Evolutionary conservation across 768 basidiomycete species (phyloP), one percentile per base, ranked within the genome.

Genomic region (Coprinellus micaceus): DNA sequence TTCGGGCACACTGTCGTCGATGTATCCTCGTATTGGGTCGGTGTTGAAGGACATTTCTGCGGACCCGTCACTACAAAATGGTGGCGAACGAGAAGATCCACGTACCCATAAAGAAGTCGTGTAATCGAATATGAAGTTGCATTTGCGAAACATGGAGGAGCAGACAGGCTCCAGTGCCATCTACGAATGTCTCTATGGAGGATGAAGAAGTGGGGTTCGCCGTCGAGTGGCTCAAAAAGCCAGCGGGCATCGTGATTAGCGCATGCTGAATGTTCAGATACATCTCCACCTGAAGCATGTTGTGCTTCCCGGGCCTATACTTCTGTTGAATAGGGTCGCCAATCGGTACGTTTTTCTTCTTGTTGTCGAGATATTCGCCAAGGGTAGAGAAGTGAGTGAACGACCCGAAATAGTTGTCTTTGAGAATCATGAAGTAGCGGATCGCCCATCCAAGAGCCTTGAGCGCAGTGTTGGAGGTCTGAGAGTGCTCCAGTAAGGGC

Each of bases 311-410:
- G 45, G 84, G 82, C 9, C 94, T 80, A 70, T 94, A 92, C 64
- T 91, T 94, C 56, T 82, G 74, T 52, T 81, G 73, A 1, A 96
- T 77, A 0, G 91, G 92, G 70, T 98, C 95, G 4, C 94, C 95
- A 13, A 86, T 75, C 11, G 83, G 81, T 1, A 80, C 61, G 1
- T 80, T 80, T 50, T 74, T 75, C 43, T 73, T 77, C 40, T 84
- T 79, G 64, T 85, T 88, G 52, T 86, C 82, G 45, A 93, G 74
- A 67, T 93, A 96, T 73, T 98, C 96, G 21, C 80, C 81, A 40
- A 93, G 76, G 0, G 92, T 97, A 2, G 87, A 86, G 63, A 95
- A 98, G 61, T 96, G 90, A 1, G 94, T 97, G 70, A 97, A 98
- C 4, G 83, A 80, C 11, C 96, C 96, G 49, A 98, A 84, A 70